These are phyloP conservation scores for Somion occarium DNA, from an alignment of 1,284 basidiomycete species.

Conservation along the genomic window DNA sequence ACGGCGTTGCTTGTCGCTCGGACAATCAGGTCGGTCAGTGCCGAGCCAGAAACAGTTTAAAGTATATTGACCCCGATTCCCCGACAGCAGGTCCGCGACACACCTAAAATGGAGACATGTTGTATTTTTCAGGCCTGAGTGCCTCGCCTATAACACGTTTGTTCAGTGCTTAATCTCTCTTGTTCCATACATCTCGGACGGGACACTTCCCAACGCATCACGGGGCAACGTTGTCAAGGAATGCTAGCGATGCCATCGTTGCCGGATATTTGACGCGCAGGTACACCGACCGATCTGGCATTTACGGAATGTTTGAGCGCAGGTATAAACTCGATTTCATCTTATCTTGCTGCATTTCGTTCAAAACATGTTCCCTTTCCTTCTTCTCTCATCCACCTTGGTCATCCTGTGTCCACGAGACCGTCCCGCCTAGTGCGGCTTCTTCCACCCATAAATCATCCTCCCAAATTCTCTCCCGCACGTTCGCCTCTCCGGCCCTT, in stretches of 20 bases:
- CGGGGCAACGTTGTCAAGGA: slow-evolving; percentile 25
- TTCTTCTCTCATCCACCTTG: slow-evolving; percentile 18
- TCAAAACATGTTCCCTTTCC: slow-evolving; percentile 23
- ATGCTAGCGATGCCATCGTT: slow-evolving; percentile 22
- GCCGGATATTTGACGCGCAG: slow-evolving; percentile 23
- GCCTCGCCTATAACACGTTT: too few species aligned
- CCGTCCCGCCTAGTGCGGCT: slow-evolving; percentile 16
- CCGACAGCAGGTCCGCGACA: slow-evolving; percentile 17
- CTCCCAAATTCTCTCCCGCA: slow-evolving; percentile 13
- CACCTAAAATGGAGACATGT: slow-evolving; percentile 2
- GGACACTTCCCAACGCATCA: too few species aligned
- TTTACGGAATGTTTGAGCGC: slow-evolving; percentile 16
- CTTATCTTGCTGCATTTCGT: slow-evolving; percentile 23
- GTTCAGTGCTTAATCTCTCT: too few species aligned
- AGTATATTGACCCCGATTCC: slow-evolving; percentile 19
- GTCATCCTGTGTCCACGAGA: slow-evolving; percentile 24
- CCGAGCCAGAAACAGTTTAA: slow-evolving; percentile 17
- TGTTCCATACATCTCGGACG: too few species aligned
- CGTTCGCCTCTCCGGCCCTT: slow-evolving; percentile 9
- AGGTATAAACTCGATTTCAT: slow-evolving; percentile 24
- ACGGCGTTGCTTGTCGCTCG: slow-evolving; percentile 5
- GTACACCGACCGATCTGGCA: slow-evolving; percentile 13
- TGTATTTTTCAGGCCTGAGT: too few species aligned
- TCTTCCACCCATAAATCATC: slow-evolving; percentile 14
- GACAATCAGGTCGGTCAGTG: slow-evolving; percentile 4